Evolutionary conservation across 495 filamentous ascomycete species (phyloP).

Genomic region (Extremus antarcticus): DNA sequence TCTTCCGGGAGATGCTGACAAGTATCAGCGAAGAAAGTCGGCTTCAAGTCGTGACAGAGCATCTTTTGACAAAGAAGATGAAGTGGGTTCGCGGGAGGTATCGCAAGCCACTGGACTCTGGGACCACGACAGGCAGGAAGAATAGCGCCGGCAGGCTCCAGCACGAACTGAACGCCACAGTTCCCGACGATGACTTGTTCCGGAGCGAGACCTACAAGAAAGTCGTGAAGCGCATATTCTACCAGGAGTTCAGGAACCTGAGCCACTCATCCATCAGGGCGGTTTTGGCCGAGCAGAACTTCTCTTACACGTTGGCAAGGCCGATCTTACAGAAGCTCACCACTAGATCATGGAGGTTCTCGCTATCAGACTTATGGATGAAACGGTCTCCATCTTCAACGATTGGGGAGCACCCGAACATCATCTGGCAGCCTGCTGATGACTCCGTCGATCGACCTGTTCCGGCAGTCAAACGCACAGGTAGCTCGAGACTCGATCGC

Average conservation of each 20-base stretch:
- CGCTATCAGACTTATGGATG: slow-evolving; percentile 61
- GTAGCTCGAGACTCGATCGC: slow-evolving; percentile 63
- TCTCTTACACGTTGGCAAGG: slow-evolving; percentile 69
- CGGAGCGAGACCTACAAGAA: slow-evolving; percentile 60
- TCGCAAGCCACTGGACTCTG: slow-evolving; percentile 1
- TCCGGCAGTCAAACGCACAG: slow-evolving; percentile 59
- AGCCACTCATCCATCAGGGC: slow-evolving; percentile 71
- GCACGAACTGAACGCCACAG: slow-evolving; percentile 3
- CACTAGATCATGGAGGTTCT: slow-evolving; percentile 75
- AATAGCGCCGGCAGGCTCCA: not conserved
- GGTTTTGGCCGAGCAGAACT: slow-evolving; percentile 84
- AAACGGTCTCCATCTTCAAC: slow-evolving; percentile 54
- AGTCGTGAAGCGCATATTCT: slow-evolving; percentile 50
- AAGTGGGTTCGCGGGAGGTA: slow-evolving; percentile 64
- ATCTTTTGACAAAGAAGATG: slow-evolving; percentile 65
- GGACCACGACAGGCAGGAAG: not conserved
- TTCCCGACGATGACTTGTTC: slow-evolving; percentile 53
- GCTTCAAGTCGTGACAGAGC: slow-evolving; percentile 74
- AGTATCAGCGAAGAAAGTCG: slow-evolving; percentile 74
- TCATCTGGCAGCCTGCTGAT: slow-evolving; percentile 41
- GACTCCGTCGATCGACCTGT: slow-evolving; percentile 35
- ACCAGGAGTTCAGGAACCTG: slow-evolving; percentile 74
- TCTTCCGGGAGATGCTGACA: slow-evolving; percentile 81
- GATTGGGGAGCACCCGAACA: slow-evolving; percentile 49
- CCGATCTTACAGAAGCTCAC: slow-evolving; percentile 63